These are phyloP conservation scores for Punica granatum DNA, from an alignment of 345 rosid species.

Conservation along the genomic window DNA sequence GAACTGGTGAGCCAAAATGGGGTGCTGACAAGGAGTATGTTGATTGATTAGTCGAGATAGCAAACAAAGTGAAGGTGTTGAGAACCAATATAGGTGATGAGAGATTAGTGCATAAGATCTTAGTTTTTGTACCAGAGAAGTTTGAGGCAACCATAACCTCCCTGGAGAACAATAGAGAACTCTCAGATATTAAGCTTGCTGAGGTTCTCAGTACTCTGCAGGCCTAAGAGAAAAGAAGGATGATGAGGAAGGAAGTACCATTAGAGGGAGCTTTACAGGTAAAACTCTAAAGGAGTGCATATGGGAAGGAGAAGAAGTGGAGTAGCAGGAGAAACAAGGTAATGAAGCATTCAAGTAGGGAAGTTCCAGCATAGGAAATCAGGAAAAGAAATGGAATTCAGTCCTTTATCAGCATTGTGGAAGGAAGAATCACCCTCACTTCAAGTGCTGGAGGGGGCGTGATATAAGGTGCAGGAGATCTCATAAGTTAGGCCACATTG, in stretches of 20 bases:
- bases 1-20: no score
- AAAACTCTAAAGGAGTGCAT: neutral
- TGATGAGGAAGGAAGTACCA: neutral
- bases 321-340: no score
- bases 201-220: no score
- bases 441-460: neutral
- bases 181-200: neutral
- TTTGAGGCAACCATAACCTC: neutral
- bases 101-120: neutral
- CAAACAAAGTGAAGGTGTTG: no score
- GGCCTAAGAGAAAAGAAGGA: neutral
- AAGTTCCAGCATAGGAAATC: no score
- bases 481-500: neutral
- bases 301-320: no score
- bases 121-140: no score
- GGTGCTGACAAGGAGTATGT: no score
- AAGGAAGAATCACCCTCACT: neutral
- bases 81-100: no score
- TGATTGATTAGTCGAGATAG: no score
- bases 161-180: neutral
- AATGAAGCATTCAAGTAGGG: no score
- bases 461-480: neutral
- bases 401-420: constrained; percentile 1
- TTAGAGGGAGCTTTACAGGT: neutral
- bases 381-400: no score